Conservation (phyloP, 371 early-diverging fungal species). For the Blakeslea trispora region DNA sequence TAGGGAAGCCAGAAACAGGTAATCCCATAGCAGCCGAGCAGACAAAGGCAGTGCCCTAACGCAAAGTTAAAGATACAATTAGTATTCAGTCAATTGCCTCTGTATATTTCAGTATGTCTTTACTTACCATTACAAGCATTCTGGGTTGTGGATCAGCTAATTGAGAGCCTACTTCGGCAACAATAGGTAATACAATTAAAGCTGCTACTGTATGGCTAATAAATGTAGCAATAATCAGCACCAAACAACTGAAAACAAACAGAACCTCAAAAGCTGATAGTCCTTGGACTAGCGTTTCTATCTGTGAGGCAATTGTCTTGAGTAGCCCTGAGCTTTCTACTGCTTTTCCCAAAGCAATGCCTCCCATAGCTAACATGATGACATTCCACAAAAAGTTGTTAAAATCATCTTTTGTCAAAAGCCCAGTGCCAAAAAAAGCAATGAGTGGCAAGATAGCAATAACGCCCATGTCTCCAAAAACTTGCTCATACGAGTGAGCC, state of each 20-base stretch:
- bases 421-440: conserved; percentile 78
- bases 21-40: conserved; percentile 89
- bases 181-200: conserved; percentile 81
- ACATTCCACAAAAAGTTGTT: conserved; percentile 80
- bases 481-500: conserved; percentile 56
- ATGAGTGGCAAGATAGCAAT: conserved; percentile 80
- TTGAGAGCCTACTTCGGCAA: conserved; percentile 71
- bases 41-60: conserved; percentile 62
- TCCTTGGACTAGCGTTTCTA: conserved; percentile 66
- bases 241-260: conserved; percentile 67
- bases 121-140: conserved; percentile 81
- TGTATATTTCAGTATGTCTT: no score
- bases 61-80: no score
- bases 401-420: conserved; percentile 83
- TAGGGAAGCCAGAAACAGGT: conserved; percentile 94
- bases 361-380: conserved; percentile 88
- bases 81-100: no score
- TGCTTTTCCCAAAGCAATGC: conserved; percentile 81
- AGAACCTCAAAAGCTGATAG: conserved; percentile 70
- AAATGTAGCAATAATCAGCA: conserved; percentile 86
- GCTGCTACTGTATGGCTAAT: conserved; percentile 95
- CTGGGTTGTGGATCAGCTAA: conserved; percentile 86
- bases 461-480: conserved; percentile 83
- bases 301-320: conserved; percentile 69
- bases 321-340: conserved; percentile 79